These are phyloP conservation scores for Sclerotinia nivalis DNA, from an alignment of 2,329 filamentous ascomycete genomes.

Conservation along the genomic window DNA sequence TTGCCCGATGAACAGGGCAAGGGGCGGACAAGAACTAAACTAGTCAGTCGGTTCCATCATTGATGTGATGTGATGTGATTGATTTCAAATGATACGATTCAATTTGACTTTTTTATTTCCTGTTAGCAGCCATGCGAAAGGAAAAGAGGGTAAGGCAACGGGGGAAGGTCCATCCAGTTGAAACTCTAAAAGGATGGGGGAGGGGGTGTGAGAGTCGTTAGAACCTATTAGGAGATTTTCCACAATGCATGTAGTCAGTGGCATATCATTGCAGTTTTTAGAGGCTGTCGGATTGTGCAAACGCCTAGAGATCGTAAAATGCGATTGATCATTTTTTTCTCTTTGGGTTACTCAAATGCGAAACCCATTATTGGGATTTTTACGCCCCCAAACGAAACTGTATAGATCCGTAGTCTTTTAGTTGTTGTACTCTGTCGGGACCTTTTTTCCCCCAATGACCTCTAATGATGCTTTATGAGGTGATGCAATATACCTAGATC, in stretches of 20 bases:
- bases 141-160: neutral
- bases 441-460: conserved; percentile 3
- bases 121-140: neutral
- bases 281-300: conserved; percentile 1
- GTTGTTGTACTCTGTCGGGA: conserved; percentile 7
- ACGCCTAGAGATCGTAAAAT: conserved; percentile 16
- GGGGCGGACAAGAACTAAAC: neutral
- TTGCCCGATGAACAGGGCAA: conserved; percentile 9
- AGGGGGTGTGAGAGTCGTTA: neutral
- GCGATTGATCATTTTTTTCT: conserved; percentile 4
- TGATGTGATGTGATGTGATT: neutral
- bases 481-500: conserved; percentile 17
- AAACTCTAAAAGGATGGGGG: neutral
- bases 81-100: neutral
- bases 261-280: neutral
- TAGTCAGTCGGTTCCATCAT: neutral
- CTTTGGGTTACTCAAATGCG: neutral
- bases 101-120: neutral
- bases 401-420: neutral
- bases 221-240: neutral
- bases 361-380: conserved; percentile 22
- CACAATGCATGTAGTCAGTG: neutral
- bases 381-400: conserved; percentile 18
- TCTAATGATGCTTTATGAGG: conserved; percentile 9
- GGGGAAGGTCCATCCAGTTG: neutral